Evolutionary conservation across 192 early-diverging fungal genomes (phyloP), one percentile per base, ranked within the genome.

Genomic region (Paraglomus occultum): DNA sequence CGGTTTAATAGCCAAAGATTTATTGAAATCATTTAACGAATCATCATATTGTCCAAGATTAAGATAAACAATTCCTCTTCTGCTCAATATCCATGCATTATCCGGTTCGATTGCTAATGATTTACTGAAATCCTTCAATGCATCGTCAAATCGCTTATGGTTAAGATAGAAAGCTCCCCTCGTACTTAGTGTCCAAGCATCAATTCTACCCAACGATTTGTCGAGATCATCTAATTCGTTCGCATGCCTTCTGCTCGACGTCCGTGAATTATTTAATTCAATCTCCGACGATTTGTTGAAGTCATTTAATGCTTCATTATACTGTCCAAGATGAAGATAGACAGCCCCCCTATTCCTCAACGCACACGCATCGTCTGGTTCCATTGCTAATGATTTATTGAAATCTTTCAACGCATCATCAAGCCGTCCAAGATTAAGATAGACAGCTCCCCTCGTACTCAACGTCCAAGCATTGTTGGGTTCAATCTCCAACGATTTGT

Each of bases 341-440:
- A 46, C 61, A 46, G 39, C 39, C 48, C 61, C 61, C 5, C 61
- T 42, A 63, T 10, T 14, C 17, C 44, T 20, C 15, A 63, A 40
- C 8, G 61, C 61, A 46, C 45, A 63, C 10, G 61, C 61, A 46
- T 46, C 40, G n/a, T 15, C 22, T n/a, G 48, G 15, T 10, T 49
- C 15, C 8, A 49, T 49, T 49, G 12, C 9, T 49, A 64, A 64
- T 11, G 47, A 18, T 4, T 4, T 49, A 49, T 64, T 64, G 14
- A 64, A 64, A 64, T 64, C 63, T 49, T 15, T 38, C 40, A 64
- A 64, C 39, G 63, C 63, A 7, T 47, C 47, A 1, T 64, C 22
- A 4, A 23, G 14, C 9, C 51, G 14, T 39, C 40, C 15, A 12
- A 14, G n/a, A 31, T n/a, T 15, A 17, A 22, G 38, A 12, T 49